phyloP scores from a whole-genome alignment of 257 asterid species.

The Linderniella brevidens region DNA sequence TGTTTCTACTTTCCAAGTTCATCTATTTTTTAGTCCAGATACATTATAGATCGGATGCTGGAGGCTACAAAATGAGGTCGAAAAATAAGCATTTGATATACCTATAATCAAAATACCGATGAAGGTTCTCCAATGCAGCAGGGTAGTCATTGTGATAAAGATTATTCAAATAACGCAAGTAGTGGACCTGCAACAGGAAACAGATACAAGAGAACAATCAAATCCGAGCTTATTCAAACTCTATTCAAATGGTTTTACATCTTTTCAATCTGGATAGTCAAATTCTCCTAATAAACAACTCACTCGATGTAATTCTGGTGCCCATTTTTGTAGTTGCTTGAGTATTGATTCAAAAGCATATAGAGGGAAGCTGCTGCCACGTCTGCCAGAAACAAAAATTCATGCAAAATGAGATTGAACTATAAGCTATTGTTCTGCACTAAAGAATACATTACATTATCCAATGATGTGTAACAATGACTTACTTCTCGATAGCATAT shows the following conservation, averaged over 20 bases:
- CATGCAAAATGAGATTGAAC: background rate
- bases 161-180: conserved; percentile 66
- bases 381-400: conserved; percentile 23
- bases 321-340: conserved; percentile 65
- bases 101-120: conserved; percentile 97
- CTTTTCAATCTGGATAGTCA: conserved; percentile 1
- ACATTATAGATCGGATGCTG: no score
- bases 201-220: conserved; percentile 8
- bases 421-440: background rate
- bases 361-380: conserved; percentile 59
- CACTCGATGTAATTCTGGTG: conserved; percentile 89
- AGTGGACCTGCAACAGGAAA: conserved; percentile 64
- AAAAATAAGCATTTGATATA: conserved; percentile 14
- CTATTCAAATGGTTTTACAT: conserved; percentile 10
- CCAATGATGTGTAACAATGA: background rate
- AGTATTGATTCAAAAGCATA: conserved; percentile 59
- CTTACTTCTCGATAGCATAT: conserved; percentile 60
- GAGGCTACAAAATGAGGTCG: no score
- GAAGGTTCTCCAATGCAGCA: conserved; percentile 79
- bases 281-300: conserved; percentile 14
- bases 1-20: no score
- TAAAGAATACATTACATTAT: conserved; percentile 4
- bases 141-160: conserved; percentile 85
- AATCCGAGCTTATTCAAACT: conserved; percentile 10
- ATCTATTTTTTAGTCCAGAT: no score